These are phyloP conservation scores for Trifolium fragiferum DNA, from an alignment of 306 rosid species.

Conservation along the genomic window DNA sequence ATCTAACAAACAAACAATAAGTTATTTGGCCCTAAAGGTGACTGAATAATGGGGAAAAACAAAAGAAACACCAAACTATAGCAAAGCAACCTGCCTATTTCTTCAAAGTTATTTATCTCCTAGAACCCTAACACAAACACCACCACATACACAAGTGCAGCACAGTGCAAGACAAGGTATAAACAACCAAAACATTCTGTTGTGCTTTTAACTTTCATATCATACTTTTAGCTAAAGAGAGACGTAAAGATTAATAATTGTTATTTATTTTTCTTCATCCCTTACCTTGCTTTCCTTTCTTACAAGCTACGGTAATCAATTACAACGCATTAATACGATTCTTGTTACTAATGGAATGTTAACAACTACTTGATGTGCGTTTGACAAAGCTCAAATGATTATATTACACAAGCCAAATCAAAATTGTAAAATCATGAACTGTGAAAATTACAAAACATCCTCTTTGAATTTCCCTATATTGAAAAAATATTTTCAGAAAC, in stretches of 20 bases:
- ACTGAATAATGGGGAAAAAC: background rate
- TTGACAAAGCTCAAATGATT: background rate
- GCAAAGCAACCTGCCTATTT: constrained; percentile 34
- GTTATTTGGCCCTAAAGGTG: constrained; percentile 5
- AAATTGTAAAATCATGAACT: constrained; percentile 1
- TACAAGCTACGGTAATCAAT: background rate
- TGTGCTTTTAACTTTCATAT: background rate
- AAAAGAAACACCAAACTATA: constrained; percentile 19
- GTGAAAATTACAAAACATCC: background rate
- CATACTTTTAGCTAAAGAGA: constrained; percentile 7
- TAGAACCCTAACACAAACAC: constrained; percentile 15
- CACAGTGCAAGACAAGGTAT: constrained; percentile 25
- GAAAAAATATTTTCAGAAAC: background rate
- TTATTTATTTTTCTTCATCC: background rate
- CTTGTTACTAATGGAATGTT: background rate
- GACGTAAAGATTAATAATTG: background rate
- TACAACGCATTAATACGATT: background rate
- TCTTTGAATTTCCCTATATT: background rate
- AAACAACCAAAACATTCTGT: constrained; percentile 12
- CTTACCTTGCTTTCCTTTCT: constrained; percentile 1
- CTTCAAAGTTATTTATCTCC: constrained; percentile 16
- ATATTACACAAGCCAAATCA: constrained; percentile 8
- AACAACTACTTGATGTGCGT: background rate
- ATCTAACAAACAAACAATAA: constrained; percentile 22
- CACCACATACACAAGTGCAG: constrained; percentile 22